phyloP scores from a whole-genome alignment of 768 basidiomycete species.

The Nevesoporus exiguus region DNA sequence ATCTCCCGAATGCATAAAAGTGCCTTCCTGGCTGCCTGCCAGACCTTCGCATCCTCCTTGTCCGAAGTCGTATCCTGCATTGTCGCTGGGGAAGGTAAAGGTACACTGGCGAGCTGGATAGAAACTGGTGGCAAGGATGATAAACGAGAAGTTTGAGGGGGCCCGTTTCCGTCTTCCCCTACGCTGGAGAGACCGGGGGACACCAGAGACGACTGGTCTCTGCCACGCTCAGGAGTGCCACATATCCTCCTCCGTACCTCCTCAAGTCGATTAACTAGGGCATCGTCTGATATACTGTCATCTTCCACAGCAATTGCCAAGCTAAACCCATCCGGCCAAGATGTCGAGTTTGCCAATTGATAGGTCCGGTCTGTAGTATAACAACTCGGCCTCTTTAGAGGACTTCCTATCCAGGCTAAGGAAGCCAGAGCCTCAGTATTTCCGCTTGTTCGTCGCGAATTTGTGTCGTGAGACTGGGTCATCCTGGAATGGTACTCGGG shows the following conservation, averaged over 20 bases:
- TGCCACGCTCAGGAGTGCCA: background rate
- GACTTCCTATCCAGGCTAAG: slow-evolving; percentile 31
- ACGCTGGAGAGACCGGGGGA: background rate
- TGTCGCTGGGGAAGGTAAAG: background rate
- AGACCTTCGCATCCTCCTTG: slow-evolving; percentile 27
- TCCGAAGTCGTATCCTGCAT: slow-evolving; percentile 7
- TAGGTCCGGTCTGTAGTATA: background rate
- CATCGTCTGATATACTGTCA: slow-evolving; percentile 48
- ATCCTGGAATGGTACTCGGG: background rate
- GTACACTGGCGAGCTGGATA: background rate
- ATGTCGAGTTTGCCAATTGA: background rate
- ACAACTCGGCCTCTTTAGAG: slow-evolving; percentile 1
- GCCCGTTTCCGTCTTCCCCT: background rate
- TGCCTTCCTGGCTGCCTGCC: slow-evolving; percentile 39
- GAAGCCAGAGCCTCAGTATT: slow-evolving; percentile 31
- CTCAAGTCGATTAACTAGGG: slow-evolving; percentile 46
- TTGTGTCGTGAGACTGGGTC: background rate
- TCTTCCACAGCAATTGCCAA: slow-evolving; percentile 50
- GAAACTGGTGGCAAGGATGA: background rate
- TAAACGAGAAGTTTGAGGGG: background rate
- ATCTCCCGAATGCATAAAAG: slow-evolving; percentile 48
- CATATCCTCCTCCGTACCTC: slow-evolving; percentile 34
- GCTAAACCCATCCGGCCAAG: slow-evolving; percentile 10
- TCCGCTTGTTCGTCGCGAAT: slow-evolving; percentile 5
- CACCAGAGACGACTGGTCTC: background rate